These are phyloP conservation scores for Dendrothele bispora DNA, from an alignment of 768 basidiomycete species.

Conservation along the genomic window DNA sequence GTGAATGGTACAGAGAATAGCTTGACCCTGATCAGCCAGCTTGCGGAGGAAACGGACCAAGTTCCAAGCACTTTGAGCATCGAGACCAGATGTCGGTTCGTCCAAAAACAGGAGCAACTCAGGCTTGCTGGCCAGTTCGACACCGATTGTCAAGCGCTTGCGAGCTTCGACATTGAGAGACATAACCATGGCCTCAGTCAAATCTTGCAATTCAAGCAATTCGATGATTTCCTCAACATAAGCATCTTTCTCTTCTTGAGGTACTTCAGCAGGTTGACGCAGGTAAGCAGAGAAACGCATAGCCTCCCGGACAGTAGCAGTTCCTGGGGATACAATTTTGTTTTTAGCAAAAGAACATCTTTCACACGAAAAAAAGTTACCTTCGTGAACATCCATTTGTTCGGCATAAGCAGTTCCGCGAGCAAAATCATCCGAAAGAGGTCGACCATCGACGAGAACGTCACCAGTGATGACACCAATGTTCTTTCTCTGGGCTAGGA, in stretches of 20 bases:
- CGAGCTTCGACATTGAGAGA: conserved; percentile 67
- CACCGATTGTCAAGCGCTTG: conserved; percentile 89
- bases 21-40: conserved; percentile 82
- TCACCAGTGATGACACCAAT: conserved; percentile 68
- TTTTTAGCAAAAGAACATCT: background rate
- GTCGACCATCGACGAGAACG: conserved; percentile 63
- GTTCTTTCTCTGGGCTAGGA: conserved; percentile 70
- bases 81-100: conserved; percentile 52
- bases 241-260: conserved; percentile 71
- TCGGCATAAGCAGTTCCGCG: conserved; percentile 80
- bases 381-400: conserved; percentile 86
- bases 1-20: conserved; percentile 89
- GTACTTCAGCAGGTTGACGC: conserved; percentile 67
- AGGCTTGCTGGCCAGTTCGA: conserved; percentile 88
- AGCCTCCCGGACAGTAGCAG: conserved; percentile 81
- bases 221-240: conserved; percentile 86
- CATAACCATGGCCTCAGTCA: conserved; percentile 80
- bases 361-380: conserved; percentile 1
- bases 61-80: conserved; percentile 75
- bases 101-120: conserved; percentile 74
- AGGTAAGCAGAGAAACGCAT: conserved; percentile 85
- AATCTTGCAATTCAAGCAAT: conserved; percentile 79
- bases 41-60: conserved; percentile 80
- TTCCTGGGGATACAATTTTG: conserved; percentile 30
- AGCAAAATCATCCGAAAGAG: conserved; percentile 53